Base-by-base conservation (phyloP, 805 yeast genomes). In the Candida namnaoensis region DNA sequence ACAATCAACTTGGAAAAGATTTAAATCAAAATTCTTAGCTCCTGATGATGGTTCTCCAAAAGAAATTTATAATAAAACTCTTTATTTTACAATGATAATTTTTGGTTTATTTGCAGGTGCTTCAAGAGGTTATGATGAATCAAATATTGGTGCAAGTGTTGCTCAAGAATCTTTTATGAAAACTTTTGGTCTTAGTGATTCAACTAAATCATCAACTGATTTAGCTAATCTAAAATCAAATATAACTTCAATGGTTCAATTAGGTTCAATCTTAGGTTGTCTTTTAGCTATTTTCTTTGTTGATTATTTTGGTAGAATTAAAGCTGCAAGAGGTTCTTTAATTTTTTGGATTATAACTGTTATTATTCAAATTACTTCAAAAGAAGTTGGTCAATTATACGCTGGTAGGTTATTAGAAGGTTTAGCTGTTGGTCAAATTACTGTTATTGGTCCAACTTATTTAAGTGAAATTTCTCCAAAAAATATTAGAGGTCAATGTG, bases 41-140 rank as follows among this genome's bases (percentile, higher is more conserved):
- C 28, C 28, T 7, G 54, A 26, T 26, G 8, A 48, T 15, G 34
- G n/a, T n/a, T n/a, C 59, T 1, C 77, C 76, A 3, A 55, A 55
- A 35, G 73, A 73, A 45, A 67, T 72, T 27, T 74, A 65, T 47
- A 75, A 76, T 60, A 47, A 59, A 51, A 65, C 68, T 8, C 62
- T 76, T 34, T 73, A 59, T 54, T 47, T 66, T 37, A 62, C 74
- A 1, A 69, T 73, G 12, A 57, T 69, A 28, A 64, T 72, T 3
- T 77, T 76, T 56, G 82, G 82, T 38, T 53, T 76, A 14, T 54
- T 75, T 36, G 28, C 28, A 26, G 82, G 82, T 7, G 64, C 72
- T 32, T 76, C 78, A 5, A 58, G 82, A 56, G 82, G 82, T 12
- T 68, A 64, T 37, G 82, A 77, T 53, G 82, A 77, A 53, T 82